phyloP scores from a whole-genome alignment of 306 rosid species.

The Cercis canadensis region DNA sequence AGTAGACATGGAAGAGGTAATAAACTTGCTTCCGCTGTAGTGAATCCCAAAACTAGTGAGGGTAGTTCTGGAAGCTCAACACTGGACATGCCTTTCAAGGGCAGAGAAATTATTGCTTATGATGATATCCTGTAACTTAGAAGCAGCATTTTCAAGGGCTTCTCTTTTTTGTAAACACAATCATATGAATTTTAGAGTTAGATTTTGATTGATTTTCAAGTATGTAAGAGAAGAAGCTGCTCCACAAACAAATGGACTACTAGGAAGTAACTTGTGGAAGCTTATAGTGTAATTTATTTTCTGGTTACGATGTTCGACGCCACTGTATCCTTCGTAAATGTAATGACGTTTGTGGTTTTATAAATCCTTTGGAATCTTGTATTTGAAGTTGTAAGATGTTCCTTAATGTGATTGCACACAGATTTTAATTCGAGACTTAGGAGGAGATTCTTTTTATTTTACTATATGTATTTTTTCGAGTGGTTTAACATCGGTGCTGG shows the following conservation, averaged over 20 bases:
- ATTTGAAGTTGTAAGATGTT: not conserved
- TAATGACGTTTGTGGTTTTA: not conserved
- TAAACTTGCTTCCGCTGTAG: constrained; percentile 76
- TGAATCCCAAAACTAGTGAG: constrained; percentile 53
- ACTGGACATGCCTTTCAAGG: constrained; percentile 60
- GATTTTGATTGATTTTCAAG: not conserved
- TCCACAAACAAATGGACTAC: constrained; percentile 17
- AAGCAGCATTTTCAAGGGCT: constrained; percentile 14
- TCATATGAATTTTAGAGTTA: constrained; percentile 26
- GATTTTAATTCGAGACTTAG: not conserved
- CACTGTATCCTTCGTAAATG: not conserved
- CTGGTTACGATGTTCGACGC: not conserved
- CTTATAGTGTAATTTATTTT: constrained; percentile 20
- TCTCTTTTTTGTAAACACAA: constrained; percentile 32
- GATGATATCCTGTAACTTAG: constrained; percentile 70
- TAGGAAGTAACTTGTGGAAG: constrained; percentile 37
- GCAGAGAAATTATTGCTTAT: constrained; percentile 85
- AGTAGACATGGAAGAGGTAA: constrained; percentile 83
- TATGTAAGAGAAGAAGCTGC: constrained; percentile 16
- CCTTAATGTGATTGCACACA: constrained; percentile 5
- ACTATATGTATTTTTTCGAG: too few species aligned
- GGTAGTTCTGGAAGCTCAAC: constrained; percentile 44
- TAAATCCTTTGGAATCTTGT: not conserved
- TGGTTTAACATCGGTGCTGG: too few species aligned
- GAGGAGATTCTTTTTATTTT: not conserved